These are phyloP conservation scores for Sporothrix protearum DNA, from an alignment of 2,329 filamentous ascomycete genomes.

Conservation along the genomic window DNA sequence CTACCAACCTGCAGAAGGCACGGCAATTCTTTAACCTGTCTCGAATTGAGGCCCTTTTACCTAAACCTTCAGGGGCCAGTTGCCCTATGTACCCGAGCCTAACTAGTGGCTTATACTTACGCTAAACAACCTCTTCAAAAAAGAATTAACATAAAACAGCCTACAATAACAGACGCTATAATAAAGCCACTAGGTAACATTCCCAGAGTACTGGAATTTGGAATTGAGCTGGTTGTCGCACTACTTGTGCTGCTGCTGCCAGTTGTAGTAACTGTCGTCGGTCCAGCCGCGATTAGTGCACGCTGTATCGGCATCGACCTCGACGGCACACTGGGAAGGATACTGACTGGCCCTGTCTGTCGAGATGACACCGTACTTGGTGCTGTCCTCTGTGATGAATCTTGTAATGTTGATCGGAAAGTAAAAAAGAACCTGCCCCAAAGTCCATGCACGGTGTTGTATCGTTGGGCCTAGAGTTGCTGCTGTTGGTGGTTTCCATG, in stretches of 20 bases:
- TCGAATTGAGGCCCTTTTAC: too few relatives aligned
- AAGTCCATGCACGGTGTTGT: background rate
- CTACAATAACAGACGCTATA: background rate
- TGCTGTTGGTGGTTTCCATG: background rate
- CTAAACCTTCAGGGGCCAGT: too few relatives aligned
- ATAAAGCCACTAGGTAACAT: background rate
- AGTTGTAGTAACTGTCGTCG: background rate
- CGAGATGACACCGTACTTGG: background rate
- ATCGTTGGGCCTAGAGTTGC: background rate
- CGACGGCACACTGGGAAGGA: background rate
- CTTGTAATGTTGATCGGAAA: background rate
- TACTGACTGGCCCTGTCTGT: background rate
- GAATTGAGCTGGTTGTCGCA: background rate
- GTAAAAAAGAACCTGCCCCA: background rate
- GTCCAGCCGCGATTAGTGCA: background rate
- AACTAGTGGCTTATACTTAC: background rate
- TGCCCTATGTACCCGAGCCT: background rate
- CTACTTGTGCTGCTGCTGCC: background rate
- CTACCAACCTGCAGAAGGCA: too few relatives aligned
- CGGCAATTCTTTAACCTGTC: too few relatives aligned
- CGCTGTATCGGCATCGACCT: background rate
- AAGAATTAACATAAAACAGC: background rate
- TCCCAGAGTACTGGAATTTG: background rate
- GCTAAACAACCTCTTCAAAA: background rate
- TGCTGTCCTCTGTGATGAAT: background rate